A percentile compares a stretch with the other conserved stretches of the same genome.
Conservation (phyloP, 371 early-diverging fungal genomes). For the Lichtheimia ramosa region DNA sequence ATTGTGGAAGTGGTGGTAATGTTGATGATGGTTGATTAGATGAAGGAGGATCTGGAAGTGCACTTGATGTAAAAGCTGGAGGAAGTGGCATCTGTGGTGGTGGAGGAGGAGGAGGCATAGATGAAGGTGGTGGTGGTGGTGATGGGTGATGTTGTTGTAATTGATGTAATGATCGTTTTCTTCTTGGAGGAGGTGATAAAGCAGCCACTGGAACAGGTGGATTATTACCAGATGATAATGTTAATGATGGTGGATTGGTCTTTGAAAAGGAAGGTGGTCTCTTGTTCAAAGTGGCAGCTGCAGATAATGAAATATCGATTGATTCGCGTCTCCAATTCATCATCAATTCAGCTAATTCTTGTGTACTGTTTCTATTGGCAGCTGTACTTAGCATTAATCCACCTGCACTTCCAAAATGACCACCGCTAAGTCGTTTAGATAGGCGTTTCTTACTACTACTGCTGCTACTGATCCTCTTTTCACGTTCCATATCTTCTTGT, state of each 20-base stretch:
- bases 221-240: no score
- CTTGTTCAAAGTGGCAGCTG: no score
- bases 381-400: constrained; percentile 42
- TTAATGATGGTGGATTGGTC: no score
- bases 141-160: no score
- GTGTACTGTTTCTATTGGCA: background rate
- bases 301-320: no score
- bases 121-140: background rate
- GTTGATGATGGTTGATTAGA: background rate
- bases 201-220: no score
- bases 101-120: constrained; percentile 4
- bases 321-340: no score
- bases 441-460: constrained; percentile 17
- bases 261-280: no score
- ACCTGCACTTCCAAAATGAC: constrained; percentile 51
- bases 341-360: no score
- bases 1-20: constrained; percentile 2
- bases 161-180: background rate
- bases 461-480: constrained; percentile 8
- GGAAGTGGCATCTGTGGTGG: constrained; percentile 3
- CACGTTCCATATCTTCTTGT: constrained; percentile 38
- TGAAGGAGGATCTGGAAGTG: background rate
- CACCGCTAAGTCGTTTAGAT: constrained; percentile 45
- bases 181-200: no score
- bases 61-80: background rate